Base-by-base conservation (phyloP, 1,139 yeast genomes). In the Saccharomyces hybrid region DNA sequence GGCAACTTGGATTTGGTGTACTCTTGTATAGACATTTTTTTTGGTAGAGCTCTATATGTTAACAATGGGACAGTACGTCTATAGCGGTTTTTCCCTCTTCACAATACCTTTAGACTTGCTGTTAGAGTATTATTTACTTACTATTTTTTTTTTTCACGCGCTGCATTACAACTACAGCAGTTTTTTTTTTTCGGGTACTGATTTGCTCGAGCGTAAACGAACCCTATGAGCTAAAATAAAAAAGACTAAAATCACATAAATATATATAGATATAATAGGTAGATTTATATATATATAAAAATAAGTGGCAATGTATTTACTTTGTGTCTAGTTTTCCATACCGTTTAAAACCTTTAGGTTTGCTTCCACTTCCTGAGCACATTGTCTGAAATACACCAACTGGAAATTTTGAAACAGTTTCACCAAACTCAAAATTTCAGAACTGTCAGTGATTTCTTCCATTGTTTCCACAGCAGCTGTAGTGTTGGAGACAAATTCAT, bases 401-500 rank as follows among this genome's bases (percentile, higher is more conserved):
- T 85, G 93, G 55, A 88, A 85, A 60, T 77, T 74, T 57, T 82
- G 80, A 64, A 85, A 81, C n/a, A 83, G 73, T 64, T 83, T 83
- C 60, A 87, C 74, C 63, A 86, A 73, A 56, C 80, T 76, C 52
- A 85, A 76, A 53, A 83, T 75, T 67, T 83, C 85, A 13, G 83
- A 75, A 44, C 91, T 89, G 58, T 79, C 81, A 63, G 87, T 81
- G 56, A 86, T 74, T 59, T 77, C 80, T 69, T 84, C 83, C 93
- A 87, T 85, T 55, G 82, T 82, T 62, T 81, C 79, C n/a, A 85
- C 93, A 0, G 93, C 93, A 34, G 77, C 74, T 56, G 85, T 85
- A 7, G 90, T 86, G 26, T 88, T 87, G 63, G 84, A 79, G 32
- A 86, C 93, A 62, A 86, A 78, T 58, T 84, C 91, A 65, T 87